Evolutionary conservation across 345 rosid genomes (phyloP).

Genomic region (Zanthoxylum bungeanum): DNA sequence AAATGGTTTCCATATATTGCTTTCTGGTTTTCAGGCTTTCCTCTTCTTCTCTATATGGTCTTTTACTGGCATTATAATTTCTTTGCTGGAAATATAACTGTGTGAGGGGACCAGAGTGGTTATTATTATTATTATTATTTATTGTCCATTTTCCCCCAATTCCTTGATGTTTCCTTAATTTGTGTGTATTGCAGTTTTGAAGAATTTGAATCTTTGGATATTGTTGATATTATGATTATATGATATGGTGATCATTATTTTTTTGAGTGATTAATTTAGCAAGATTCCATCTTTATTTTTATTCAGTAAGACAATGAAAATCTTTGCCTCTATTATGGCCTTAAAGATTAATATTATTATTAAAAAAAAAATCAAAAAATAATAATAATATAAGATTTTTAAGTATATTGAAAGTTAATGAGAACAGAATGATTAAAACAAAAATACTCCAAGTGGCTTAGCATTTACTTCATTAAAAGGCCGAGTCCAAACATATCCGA

Average conservation of each 20-base stretch:
- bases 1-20: conserved; percentile 1
- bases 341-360: too few species aligned
- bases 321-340: not conserved
- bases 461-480: not conserved
- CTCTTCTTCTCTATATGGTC: conserved; percentile 10
- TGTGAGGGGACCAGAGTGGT: conserved; percentile 11
- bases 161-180: not conserved
- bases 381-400: too few species aligned
- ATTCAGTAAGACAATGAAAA: not conserved
- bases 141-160: too few species aligned
- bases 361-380: too few species aligned
- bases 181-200: conserved; percentile 12
- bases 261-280: not conserved
- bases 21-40: conserved; percentile 10
- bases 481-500: not conserved
- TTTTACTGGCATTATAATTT: conserved; percentile 8
- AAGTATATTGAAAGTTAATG: not conserved
- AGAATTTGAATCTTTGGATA: not conserved
- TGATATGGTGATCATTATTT: not conserved
- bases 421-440: too few species aligned
- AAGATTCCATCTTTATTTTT: not conserved
- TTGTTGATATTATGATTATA: not conserved
- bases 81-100: conserved; percentile 17
- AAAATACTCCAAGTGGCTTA: not conserved
- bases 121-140: not conserved